Evolutionary conservation across 2,329 filamentous ascomycete genomes (phyloP), one percentile per base, ranked within the genome.

Genomic region (Arthrobotrys conoides): DNA sequence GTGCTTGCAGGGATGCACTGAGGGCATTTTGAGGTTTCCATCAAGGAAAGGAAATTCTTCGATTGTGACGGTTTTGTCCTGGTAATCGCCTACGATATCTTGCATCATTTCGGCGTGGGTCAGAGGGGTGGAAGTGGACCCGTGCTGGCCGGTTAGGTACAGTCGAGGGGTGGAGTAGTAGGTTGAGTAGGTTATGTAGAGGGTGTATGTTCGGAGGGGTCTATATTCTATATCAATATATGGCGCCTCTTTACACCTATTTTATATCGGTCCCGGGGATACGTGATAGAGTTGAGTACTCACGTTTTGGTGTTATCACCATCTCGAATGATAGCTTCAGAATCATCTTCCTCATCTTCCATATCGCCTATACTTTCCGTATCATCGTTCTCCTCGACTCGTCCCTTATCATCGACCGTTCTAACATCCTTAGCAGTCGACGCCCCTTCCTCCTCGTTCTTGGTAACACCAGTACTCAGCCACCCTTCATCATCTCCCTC

Each of bases 21-120:
- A 96, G 38, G 95, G 96, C 89, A 97, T 99, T 87, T 97, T 97
- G 84, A 97, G 90, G 82, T 91, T 91, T 83, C 93, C 91, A 81
- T 93, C 92, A 84, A 96, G 96, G 87, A 97, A 97, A 57, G 93
- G 94, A 84, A 99, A 99, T 85, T 97, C 94, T 84, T 99, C 96
- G 76, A 98, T 90, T 0, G 96, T 99, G 78, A 99, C 96, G 0
- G 96, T 99, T 88, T 99, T 99, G 87, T 97, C 94, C 84, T 96
- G 96, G 87, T 97, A 97, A 86, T 97, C 94, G 80, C 94, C 94
- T 41, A 97, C 92, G 72, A 97, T 97, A 84, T 97, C 94, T 85
- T 97, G 93, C 92, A 97, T 96, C 94, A 97, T 97, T 65, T 92
- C 89, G 1, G 94, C 94, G 2, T 92, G 90, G 0, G 97, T 90